Base-by-base conservation (phyloP, 179 eudicot genomes). In the Drosera spatulata region DNA sequence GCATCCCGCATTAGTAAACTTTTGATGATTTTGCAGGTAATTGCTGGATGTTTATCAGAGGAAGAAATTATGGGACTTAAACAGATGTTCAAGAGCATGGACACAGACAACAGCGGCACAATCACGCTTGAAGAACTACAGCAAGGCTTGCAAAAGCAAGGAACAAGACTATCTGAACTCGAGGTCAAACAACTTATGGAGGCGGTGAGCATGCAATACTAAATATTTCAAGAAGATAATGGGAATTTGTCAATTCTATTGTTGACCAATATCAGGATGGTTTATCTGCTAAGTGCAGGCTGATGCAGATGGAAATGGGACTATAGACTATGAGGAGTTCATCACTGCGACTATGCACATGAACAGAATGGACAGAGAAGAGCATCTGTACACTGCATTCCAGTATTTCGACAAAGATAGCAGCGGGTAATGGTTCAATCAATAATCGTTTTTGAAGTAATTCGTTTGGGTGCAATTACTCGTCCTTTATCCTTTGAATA, bases 41-140 rank as follows among this genome's bases (percentile, higher is more conserved):
- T 86, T 12, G 94, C 89, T 8, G 94, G 89, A 2, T 83, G 89
- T 65, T 67, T 86, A 40, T 86, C 94, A 2, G 94, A 85, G 77
- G 94, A 85, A 73, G 94, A 85, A 72, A 85, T 85, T 56, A 81
- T 79, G 85, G 94, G 94, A 58, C 58, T 86, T 44, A 86, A 86
- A 70, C 72, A 83, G 67, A 86, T 83, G 94, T 86, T 86, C 68
- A 86, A 81, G 78, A 74, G 77, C 65, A 86, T 86, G 85, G 94
- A 86, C 71, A 55, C 86, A 0, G 94, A 83, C 71, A 81, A 81
- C 53, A 86, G 85, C 38, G 94, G 94, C 7, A 83, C 86, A 15
- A 86, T 86, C 69, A 86, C 94, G 9, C 72, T 79, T 2, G 89
- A 86, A 70, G 94, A 86, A 70, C 75, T 86, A 42, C 79, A 86